Evolutionary conservation across 2,329 filamentous ascomycete species (phyloP).

Genomic region (Fusarium sp.): DNA sequence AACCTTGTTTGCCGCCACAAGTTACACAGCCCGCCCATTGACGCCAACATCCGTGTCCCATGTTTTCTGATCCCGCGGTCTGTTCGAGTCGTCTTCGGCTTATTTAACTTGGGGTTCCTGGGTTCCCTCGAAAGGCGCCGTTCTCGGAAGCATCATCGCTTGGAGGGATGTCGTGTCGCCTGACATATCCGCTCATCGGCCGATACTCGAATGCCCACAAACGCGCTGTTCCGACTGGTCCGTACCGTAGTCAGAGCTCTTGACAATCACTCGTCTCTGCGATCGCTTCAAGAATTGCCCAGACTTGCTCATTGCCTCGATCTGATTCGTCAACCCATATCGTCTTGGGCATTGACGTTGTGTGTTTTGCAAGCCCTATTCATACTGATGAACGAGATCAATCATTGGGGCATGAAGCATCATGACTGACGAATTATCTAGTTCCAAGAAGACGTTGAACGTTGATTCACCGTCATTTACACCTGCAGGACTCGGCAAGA

Average conservation of each 20-base stretch:
- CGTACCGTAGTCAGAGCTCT: neutral
- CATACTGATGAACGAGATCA: neutral
- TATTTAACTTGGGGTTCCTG: neutral
- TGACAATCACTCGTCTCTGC: neutral
- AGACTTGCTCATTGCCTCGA: neutral
- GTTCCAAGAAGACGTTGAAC: slow-evolving; percentile 83
- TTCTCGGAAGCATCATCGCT: slow-evolving; percentile 14
- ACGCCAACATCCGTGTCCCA: slow-evolving; percentile 3
- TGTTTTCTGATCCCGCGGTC: slow-evolving; percentile 1
- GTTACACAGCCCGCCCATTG: slow-evolving; percentile 24
- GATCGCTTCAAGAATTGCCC: neutral
- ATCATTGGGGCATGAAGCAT: neutral
- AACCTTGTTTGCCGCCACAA: slow-evolving; percentile 11
- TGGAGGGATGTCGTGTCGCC: slow-evolving; percentile 17
- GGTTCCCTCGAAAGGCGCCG: neutral
- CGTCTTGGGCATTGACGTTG: neutral
- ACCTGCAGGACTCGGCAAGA: slow-evolving; percentile 73
- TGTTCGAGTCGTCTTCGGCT: neutral
- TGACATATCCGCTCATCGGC: slow-evolving; percentile 23
- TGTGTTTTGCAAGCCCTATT: neutral
- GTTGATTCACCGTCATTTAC: slow-evolving; percentile 98
- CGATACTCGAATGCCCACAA: slow-evolving; percentile 16
- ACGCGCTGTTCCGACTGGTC: neutral
- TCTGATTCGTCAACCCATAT: neutral
- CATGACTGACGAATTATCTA: slow-evolving; percentile 42